Conservation (phyloP, 768 basidiomycete species). For the Macrolepiota fuliginosa region DNA sequence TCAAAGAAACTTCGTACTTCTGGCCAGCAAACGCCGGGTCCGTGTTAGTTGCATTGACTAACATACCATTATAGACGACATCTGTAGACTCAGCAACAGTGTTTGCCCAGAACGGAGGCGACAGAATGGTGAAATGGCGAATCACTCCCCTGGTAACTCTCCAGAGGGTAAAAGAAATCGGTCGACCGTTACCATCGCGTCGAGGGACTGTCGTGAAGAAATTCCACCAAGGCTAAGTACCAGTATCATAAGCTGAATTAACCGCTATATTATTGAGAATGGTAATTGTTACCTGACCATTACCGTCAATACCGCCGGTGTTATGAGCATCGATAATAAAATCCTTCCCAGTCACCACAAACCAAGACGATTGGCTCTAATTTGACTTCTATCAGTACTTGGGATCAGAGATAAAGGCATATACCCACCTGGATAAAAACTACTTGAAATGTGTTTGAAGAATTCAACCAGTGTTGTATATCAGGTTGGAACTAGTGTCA, state of each 20-base stretch:
- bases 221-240: constrained; percentile 52
- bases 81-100: constrained; percentile 47
- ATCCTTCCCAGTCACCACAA: constrained; percentile 54
- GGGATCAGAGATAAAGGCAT: background rate
- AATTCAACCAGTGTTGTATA: constrained; percentile 53
- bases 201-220: constrained; percentile 41
- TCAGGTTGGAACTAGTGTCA: constrained; percentile 47
- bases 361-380: constrained; percentile 63
- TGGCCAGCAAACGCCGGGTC: constrained; percentile 43
- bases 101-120: constrained; percentile 63
- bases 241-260: background rate
- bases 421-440: constrained; percentile 54
- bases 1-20: constrained; percentile 28
- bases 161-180: constrained; percentile 51
- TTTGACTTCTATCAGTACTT: background rate
- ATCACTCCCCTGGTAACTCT: constrained; percentile 41
- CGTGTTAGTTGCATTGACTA: constrained; percentile 53
- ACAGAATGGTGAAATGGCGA: constrained; percentile 47
- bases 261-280: too few relatives aligned
- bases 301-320: constrained; percentile 57
- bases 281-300: constrained; percentile 50
- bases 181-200: constrained; percentile 55
- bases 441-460: constrained; percentile 55
- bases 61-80: constrained; percentile 55
- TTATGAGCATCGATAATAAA: constrained; percentile 56